Evolutionary conservation across 1,139 yeast genomes (phyloP), one percentile per base, ranked within the genome.

Genomic region (Saccharomyces hybrid): DNA sequence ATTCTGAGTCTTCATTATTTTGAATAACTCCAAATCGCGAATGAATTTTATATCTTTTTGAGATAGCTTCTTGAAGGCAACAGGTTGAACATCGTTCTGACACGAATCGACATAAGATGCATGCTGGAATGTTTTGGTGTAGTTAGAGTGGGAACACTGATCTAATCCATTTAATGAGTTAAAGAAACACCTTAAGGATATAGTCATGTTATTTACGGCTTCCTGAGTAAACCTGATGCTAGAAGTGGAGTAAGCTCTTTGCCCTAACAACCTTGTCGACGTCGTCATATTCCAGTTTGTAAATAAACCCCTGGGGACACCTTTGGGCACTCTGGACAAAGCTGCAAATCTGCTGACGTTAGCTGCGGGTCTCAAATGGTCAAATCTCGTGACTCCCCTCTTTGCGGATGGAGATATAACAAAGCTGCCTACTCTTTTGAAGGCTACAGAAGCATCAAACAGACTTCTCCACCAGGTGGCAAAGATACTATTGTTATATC

Each of bases 121-220:
- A 19, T 38, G 5, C 25, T 38, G 44, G n/a, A 38, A 38, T 8
- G 44, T 16, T 11, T 38, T 16, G 44, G 44, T 16, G 44, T 38
- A 16, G 25, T 9, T 38, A 8, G 44, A 38, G 25, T 38, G 44
- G 13, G 44, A 38, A 16, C 44, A 38, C 23, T 38, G 52, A 28
- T 61, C 47, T 29, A 55, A 47, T 51, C 62, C 68, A 55, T 60
- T 65, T 57, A 61, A 68, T 58, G 61, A 71, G 63, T 64, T 71
- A 57, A 61, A 68, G 53, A 60, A 66, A 56, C 64, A 73, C 60
- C 62, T 73, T 62, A 75, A 50, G 6, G 72, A 69, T 29, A 73
- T 62, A 1, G 75, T 67, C 54, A 76, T 56, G 55, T 74, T 75
- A 51, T 68, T 70, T 4, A 70, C 74, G 16, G 76, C 76, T 57